These are phyloP conservation scores for Astraeus odoratus DNA, from an alignment of 768 basidiomycete genomes.

Conservation along the genomic window DNA sequence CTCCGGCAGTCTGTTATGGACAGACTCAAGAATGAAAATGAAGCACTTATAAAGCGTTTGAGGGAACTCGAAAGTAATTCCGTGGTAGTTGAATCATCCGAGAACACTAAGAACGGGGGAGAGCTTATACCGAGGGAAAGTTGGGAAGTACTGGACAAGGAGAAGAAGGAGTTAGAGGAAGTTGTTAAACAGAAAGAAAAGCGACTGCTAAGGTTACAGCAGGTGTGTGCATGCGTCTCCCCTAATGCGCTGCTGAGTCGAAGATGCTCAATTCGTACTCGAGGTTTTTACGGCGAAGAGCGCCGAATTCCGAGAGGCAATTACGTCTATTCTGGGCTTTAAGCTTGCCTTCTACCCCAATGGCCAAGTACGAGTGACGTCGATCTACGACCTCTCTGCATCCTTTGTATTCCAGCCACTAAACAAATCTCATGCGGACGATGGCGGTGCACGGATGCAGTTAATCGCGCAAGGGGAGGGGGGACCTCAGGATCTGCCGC, in stretches of 20 bases:
- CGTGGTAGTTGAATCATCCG: conserved; percentile 10
- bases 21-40: conserved; percentile 74
- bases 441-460: conserved; percentile 53
- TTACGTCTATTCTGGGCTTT: conserved; percentile 83
- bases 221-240: conserved; percentile 40
- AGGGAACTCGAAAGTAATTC: conserved; percentile 49
- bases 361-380: conserved; percentile 84
- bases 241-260: too few relatives aligned
- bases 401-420: conserved; percentile 81
- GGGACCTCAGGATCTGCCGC: conserved; percentile 66
- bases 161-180: conserved; percentile 62
- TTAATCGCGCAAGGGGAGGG: conserved; percentile 68
- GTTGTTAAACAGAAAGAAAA: conserved; percentile 75
- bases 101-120: conserved; percentile 10
- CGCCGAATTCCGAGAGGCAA: conserved; percentile 86
- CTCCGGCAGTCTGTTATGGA: conserved; percentile 71
- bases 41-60: conserved; percentile 65
- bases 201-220: conserved; percentile 67
- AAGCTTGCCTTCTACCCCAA: conserved; percentile 90
- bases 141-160: conserved; percentile 63
- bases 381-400: conserved; percentile 81
- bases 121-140: conserved; percentile 68
- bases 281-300: conserved; percentile 82
- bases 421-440: conserved; percentile 30
- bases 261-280: too few relatives aligned